These are phyloP conservation scores for Gymnopus androsaceus DNA, from an alignment of 1,284 basidiomycete species.

Conservation along the genomic window DNA sequence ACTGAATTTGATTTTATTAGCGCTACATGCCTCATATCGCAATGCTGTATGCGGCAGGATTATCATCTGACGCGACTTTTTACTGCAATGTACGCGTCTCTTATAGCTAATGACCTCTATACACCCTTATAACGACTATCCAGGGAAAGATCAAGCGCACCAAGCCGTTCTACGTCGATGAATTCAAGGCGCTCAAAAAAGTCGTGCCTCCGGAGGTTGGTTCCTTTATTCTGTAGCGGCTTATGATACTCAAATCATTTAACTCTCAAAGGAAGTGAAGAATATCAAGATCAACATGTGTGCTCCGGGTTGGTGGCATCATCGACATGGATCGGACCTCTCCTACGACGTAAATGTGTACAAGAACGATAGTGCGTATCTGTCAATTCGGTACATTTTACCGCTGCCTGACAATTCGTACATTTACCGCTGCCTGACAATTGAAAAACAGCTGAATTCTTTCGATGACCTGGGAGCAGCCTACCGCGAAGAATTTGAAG, in stretches of 20 bases:
- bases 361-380: slow-evolving; percentile 51
- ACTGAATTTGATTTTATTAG: slow-evolving; percentile 28
- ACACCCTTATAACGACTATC: slow-evolving; percentile 1
- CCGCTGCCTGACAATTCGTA: neutral
- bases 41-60: slow-evolving; percentile 41
- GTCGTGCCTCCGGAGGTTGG: slow-evolving; percentile 53
- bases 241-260: neutral
- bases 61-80: slow-evolving; percentile 46
- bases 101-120: neutral
- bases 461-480: slow-evolving; percentile 70
- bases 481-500: slow-evolving; percentile 71
- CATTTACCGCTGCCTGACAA: neutral
- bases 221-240: slow-evolving; percentile 12
- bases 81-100: slow-evolving; percentile 48
- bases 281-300: slow-evolving; percentile 77
- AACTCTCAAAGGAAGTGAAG: slow-evolving; percentile 52
- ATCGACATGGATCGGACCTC: slow-evolving; percentile 61
- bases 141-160: slow-evolving; percentile 66
- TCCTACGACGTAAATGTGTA: slow-evolving; percentile 65
- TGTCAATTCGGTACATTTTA: neutral
- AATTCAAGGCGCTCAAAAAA: slow-evolving; percentile 60
- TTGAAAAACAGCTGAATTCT: slow-evolving; percentile 69
- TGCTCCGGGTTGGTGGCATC: slow-evolving; percentile 77
- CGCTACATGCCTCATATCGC: slow-evolving; percentile 49
- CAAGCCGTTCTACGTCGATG: slow-evolving; percentile 63